Conservation (phyloP, 2,329 filamentous ascomycete genomes). For the Aspergillus alliaceus region DNA sequence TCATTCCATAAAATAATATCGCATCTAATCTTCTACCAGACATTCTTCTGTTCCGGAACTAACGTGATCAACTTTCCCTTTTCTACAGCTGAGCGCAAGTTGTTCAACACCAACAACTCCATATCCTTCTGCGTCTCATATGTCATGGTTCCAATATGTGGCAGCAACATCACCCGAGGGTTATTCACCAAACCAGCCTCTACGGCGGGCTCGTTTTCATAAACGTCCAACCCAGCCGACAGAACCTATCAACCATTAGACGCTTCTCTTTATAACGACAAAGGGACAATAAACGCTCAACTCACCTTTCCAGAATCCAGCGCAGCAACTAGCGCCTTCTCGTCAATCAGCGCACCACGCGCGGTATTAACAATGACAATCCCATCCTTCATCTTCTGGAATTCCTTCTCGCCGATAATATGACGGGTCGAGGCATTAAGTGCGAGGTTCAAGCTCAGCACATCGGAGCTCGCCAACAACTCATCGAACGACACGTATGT, state of each 20-base stretch:
- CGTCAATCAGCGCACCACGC: constrained; percentile 46
- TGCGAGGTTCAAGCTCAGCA: constrained; percentile 48
- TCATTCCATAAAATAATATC: neutral
- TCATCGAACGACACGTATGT: constrained; percentile 49
- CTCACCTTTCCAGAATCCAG: constrained; percentile 46
- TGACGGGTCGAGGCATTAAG: constrained; percentile 47
- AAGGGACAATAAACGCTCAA: neutral
- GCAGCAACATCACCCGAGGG: constrained; percentile 53
- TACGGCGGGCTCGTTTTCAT: constrained; percentile 47
- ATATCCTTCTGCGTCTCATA: constrained; percentile 63
- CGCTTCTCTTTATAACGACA: neutral
- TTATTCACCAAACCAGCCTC: constrained; percentile 50
- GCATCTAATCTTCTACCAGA: neutral
- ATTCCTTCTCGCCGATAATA: constrained; percentile 48
- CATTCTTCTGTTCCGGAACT: constrained; percentile 59
- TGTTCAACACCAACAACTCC: constrained; percentile 60
- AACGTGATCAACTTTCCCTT: constrained; percentile 60
- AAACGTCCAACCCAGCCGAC: constrained; percentile 49
- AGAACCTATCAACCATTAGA: constrained; percentile 30
- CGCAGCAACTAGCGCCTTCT: constrained; percentile 47
- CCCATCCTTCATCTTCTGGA: constrained; percentile 47
- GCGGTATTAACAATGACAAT: constrained; percentile 48
- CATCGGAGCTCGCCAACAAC: constrained; percentile 45
- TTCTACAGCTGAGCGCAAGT: constrained; percentile 57
- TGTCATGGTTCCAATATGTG: constrained; percentile 61